These are phyloP conservation scores for Candolleomyces eurysporus DNA, from an alignment of 768 basidiomycete genomes.

Conservation along the genomic window DNA sequence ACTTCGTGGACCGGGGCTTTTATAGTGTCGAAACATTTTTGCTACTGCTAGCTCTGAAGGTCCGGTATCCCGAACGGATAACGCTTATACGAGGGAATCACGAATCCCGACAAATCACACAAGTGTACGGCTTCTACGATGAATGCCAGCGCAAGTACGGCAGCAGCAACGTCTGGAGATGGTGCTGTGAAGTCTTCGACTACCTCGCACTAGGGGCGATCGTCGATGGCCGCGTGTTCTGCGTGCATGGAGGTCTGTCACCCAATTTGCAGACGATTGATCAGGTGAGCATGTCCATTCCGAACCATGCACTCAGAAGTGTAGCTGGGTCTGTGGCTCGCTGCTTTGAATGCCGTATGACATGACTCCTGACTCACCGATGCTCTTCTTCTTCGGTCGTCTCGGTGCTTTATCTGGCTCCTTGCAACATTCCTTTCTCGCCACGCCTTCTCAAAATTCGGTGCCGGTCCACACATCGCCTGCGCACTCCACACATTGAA, in stretches of 20 bases:
- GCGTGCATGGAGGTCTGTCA: constrained; percentile 95
- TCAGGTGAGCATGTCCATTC: constrained; percentile 55
- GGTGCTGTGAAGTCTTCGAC: constrained; percentile 98
- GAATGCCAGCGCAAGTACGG: constrained; percentile 98
- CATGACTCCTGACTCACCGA: not conserved
- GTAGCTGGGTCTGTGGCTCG: not conserved
- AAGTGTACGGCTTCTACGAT: constrained; percentile 93
- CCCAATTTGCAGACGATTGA: constrained; percentile 85
- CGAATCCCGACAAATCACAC: constrained; percentile 95
- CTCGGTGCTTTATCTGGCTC: not conserved
- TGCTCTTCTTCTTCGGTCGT: not conserved
- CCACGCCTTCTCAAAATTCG: no score
- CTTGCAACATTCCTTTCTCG: no score
- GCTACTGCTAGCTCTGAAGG: constrained; percentile 91
- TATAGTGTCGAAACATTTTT: constrained; percentile 97
- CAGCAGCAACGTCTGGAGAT: constrained; percentile 91
- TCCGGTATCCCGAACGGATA: constrained; percentile 96
- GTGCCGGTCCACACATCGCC: no score
- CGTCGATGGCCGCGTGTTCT: constrained; percentile 96
- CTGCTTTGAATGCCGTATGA: not conserved
- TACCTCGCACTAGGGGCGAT: constrained; percentile 93
- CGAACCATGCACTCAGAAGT: not conserved
- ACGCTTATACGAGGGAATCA: constrained; percentile 97
- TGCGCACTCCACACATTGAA: no score
- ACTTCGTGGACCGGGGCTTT: constrained; percentile 97